These are phyloP conservation scores for Ramaria rubella DNA, from an alignment of 768 basidiomycete species.

Conservation along the genomic window DNA sequence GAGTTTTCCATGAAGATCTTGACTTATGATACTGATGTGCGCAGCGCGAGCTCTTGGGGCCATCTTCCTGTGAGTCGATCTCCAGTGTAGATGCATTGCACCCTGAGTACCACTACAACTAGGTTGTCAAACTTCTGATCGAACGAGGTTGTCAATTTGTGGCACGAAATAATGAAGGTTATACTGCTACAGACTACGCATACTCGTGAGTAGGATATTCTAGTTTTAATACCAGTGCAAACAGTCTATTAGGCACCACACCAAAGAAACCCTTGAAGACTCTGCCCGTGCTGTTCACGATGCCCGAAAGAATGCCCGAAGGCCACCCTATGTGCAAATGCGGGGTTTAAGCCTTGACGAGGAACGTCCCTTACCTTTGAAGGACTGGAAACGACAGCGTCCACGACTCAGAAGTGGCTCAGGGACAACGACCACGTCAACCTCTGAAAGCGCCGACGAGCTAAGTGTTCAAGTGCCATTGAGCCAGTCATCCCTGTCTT, in stretches of 20 bases:
- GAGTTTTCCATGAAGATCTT: constrained; percentile 26
- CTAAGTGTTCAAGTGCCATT: constrained; percentile 39
- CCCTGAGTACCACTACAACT: constrained; percentile 14
- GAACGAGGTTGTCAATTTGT: constrained; percentile 82
- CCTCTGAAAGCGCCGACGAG: constrained; percentile 65
- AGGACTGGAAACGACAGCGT: constrained; percentile 20
- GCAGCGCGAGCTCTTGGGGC: constrained; percentile 82
- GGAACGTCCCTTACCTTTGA: constrained; percentile 8
- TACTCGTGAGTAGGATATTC: constrained; percentile 56
- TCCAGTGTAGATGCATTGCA: constrained; percentile 3
- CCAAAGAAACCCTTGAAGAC: constrained; percentile 72
- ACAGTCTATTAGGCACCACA: constrained; percentile 49
- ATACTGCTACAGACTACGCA: constrained; percentile 88
- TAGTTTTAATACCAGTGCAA: constrained; percentile 11
- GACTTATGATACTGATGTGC: constrained; percentile 8
- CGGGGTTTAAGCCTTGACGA: constrained; percentile 4
- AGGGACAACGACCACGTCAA: constrained; percentile 67
- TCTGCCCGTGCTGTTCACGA: constrained; percentile 74
- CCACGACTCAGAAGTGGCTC: constrained; percentile 73
- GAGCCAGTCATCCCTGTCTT: constrained; percentile 41
- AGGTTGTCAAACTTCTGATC: constrained; percentile 82
- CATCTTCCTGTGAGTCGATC: constrained; percentile 59
- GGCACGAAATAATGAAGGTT: constrained; percentile 84
- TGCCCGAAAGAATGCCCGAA: constrained; percentile 53
- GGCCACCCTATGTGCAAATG: constrained; percentile 53